A percentile compares a stretch with the other conserved stretches of the same genome.
Conservation (phyloP, 1,284 basidiomycete species). For the Xerocomus minutiporus region DNA sequence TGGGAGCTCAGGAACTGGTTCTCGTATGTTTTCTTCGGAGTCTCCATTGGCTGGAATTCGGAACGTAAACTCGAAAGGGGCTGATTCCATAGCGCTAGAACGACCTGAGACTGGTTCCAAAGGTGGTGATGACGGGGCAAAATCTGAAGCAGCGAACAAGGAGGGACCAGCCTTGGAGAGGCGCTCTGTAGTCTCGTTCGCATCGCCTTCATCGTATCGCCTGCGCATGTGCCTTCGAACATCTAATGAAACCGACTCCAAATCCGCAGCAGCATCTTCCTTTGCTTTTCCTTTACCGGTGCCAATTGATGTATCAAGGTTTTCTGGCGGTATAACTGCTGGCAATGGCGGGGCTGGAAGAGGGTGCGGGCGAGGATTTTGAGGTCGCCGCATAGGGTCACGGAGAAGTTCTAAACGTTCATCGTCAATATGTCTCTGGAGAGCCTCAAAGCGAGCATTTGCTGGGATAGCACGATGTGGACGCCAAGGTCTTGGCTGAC, state of each 20-base stretch:
- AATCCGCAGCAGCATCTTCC: conserved; percentile 8
- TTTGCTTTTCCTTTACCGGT: conserved; percentile 27
- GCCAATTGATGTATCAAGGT: neutral
- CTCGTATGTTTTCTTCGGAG: conserved; percentile 19
- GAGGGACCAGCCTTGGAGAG: conserved; percentile 12
- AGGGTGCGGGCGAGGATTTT: conserved; percentile 10
- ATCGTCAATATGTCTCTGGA: conserved; percentile 17
- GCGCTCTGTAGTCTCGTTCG: neutral
- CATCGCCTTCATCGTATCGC: conserved; percentile 13
- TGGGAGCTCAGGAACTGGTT: conserved; percentile 25
- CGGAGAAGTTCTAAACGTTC: conserved; percentile 16
- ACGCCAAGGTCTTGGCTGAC: conserved; percentile 24
- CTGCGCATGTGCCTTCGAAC: conserved; percentile 16
- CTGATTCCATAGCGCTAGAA: conserved; percentile 11
- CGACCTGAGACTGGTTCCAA: conserved; percentile 1
- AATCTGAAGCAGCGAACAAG: neutral
- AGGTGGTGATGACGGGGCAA: neutral
- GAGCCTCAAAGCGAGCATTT: conserved; percentile 22
- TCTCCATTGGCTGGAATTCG: conserved; percentile 6
- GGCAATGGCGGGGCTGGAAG: conserved; percentile 8
- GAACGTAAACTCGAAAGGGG: conserved; percentile 33
- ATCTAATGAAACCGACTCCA: neutral
- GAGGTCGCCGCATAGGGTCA: conserved; percentile 20
- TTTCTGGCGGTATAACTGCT: conserved; percentile 1
- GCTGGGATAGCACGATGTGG: conserved; percentile 20